Percentiles rank a stretch among this genome's conserved stretches.
These are phyloP conservation scores for Clitopilus passeckerianus DNA, from an alignment of 768 basidiomycete species.

Conservation along the genomic window DNA sequence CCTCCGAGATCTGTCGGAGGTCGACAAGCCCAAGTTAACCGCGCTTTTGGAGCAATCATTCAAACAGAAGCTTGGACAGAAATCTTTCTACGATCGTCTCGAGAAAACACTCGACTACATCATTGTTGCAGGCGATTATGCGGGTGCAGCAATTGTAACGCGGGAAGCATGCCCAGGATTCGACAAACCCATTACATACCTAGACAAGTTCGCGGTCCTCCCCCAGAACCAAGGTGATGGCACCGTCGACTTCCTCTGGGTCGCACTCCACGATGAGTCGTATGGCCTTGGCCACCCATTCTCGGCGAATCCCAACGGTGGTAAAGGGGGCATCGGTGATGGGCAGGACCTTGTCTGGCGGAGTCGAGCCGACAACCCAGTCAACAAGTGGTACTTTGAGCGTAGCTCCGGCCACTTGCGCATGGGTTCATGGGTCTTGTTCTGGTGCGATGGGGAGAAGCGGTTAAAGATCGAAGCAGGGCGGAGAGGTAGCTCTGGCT, in stretches of 20 bases:
- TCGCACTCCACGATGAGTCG: constrained; percentile 95
- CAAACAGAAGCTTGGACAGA: constrained; percentile 60
- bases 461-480: constrained; percentile 67
- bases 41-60: constrained; percentile 88
- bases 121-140: constrained; percentile 93
- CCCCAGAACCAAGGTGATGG: constrained; percentile 96
- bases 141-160: constrained; percentile 92
- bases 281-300: constrained; percentile 93
- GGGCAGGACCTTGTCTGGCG: constrained; percentile 98
- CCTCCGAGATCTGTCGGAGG: constrained; percentile 58
- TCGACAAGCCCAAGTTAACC: constrained; percentile 75
- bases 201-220: constrained; percentile 98
- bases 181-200: constrained; percentile 67
- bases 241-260: constrained; percentile 99
- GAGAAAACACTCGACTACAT: constrained; percentile 81
- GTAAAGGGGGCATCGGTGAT: constrained; percentile 82
- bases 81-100: constrained; percentile 76
- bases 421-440: constrained; percentile 85
- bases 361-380: constrained; percentile 85
- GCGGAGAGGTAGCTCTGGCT: constrained; percentile 53
- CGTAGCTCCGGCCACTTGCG: constrained; percentile 87
- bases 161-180: constrained; percentile 39
- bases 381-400: constrained; percentile 99
- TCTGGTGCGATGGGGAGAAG: constrained; percentile 98
- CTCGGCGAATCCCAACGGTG: constrained; percentile 93